Conservation (phyloP, 441 rosid genomes). For the Erodium texanum region DNA sequence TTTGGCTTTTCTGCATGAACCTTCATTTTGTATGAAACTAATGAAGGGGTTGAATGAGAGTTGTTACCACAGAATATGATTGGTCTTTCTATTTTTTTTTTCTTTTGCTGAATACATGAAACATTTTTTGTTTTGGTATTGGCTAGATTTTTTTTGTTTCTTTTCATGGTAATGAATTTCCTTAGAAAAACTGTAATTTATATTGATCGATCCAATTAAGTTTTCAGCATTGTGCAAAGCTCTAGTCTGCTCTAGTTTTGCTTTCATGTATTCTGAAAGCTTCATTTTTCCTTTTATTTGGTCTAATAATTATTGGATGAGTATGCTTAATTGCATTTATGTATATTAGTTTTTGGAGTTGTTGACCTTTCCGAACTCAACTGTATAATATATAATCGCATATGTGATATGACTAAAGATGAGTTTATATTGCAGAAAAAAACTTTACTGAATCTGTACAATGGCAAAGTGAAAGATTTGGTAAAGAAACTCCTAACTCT, state of each 20-base stretch:
- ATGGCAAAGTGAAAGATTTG: constrained; percentile 59
- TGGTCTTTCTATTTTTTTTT: background rate
- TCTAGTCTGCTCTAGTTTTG: background rate
- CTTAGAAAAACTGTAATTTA: background rate
- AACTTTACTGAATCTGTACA: constrained; percentile 44
- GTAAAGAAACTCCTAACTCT: constrained; percentile 62
- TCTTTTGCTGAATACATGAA: background rate
- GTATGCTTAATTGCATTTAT: background rate
- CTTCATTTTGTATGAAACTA: background rate
- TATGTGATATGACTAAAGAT: constrained; percentile 16
- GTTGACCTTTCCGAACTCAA: background rate
- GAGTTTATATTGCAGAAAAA: constrained; percentile 51
- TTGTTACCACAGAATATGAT: background rate
- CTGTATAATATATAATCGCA: background rate
- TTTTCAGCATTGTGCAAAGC: background rate
- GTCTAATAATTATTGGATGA: background rate
- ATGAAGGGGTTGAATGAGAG: background rate
- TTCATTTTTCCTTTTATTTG: background rate
- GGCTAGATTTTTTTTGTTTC: background rate
- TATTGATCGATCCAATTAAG: background rate
- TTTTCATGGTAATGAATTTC: background rate
- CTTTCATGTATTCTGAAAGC: background rate
- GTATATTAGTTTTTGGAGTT: background rate
- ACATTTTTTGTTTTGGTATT: background rate
- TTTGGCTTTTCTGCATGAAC: background rate